Percentiles rank a stretch among this genome's conserved stretches.
Evolutionary conservation across 352 stramenopile species (phyloP).

Genomic region (Globisporangium canariense): DNA sequence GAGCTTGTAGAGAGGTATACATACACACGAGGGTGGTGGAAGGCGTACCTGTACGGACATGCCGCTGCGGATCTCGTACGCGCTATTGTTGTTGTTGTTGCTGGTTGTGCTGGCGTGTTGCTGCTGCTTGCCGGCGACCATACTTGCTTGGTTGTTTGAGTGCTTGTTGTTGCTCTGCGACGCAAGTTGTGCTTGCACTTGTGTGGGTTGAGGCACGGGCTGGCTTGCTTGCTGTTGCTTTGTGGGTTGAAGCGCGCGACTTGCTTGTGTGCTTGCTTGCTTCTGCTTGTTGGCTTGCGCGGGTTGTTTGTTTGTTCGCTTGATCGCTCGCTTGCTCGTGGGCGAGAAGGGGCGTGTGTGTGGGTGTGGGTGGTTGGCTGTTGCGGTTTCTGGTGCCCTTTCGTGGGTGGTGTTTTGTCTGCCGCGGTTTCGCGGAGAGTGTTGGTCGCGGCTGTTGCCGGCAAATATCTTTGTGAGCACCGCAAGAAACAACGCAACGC

Average conservation of each 20-base stretch:
- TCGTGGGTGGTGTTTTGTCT: conserved; percentile 9
- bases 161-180: background rate
- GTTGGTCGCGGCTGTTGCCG: background rate
- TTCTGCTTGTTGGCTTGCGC: background rate
- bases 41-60: conserved; percentile 76
- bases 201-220: background rate
- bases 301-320: conserved; percentile 1
- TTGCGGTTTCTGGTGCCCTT: conserved; percentile 11
- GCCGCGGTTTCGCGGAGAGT: conserved; percentile 3
- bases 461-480: conserved; percentile 20
- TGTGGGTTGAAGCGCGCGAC: conserved; percentile 3
- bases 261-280: background rate
- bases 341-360: conserved; percentile 1
- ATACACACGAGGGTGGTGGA: background rate
- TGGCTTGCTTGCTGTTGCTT: conserved; percentile 3
- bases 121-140: conserved; percentile 41
- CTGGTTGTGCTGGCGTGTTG: conserved; percentile 18
- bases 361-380: conserved; percentile 8
- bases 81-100: conserved; percentile 31
- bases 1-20: background rate
- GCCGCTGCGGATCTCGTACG: conserved; percentile 72
- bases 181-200: background rate
- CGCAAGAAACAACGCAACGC: background rate
- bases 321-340: background rate
- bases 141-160: conserved; percentile 8